Evolutionary conservation across 148 eudicot species (phyloP).

Genomic region (Cornus kousa): DNA sequence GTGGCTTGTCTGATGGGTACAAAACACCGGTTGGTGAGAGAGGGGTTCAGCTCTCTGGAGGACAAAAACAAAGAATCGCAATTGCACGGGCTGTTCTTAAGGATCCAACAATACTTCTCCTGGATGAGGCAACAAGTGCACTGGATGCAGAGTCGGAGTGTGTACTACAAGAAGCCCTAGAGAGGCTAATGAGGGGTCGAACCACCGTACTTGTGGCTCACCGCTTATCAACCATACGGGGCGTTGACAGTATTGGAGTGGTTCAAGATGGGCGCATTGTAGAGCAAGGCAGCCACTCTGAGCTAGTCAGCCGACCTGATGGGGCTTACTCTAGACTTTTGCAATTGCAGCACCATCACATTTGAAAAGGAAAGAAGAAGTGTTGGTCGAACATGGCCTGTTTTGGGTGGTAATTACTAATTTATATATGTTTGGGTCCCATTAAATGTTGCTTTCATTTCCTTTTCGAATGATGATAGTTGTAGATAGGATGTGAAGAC

Average conservation of each 20-base stretch:
- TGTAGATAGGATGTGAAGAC: too few species aligned
- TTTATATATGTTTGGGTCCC: conserved; percentile 16
- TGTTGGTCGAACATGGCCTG: conserved; percentile 8
- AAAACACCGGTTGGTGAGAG: conserved; percentile 88
- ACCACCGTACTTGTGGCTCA: conserved; percentile 92
- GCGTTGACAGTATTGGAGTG: conserved; percentile 80
- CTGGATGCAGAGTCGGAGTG: conserved; percentile 96
- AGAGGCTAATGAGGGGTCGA: conserved; percentile 93
- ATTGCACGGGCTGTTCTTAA: conserved; percentile 89
- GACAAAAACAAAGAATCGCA: conserved; percentile 91
- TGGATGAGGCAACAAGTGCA: conserved; percentile 97
- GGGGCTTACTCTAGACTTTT: conserved; percentile 92
- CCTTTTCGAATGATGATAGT: background rate
- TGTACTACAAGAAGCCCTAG: conserved; percentile 87
- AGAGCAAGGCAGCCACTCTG: conserved; percentile 89
- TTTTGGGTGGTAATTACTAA: background rate
- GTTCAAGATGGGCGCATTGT: conserved; percentile 93
- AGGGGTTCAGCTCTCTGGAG: conserved; percentile 96
- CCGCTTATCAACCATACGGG: conserved; percentile 83
- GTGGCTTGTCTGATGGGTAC: conserved; percentile 90
- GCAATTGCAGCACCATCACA: conserved; percentile 78
- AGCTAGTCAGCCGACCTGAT: conserved; percentile 73
- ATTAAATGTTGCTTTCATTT: conserved; percentile 30
- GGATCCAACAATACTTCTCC: conserved; percentile 74
- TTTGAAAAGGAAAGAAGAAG: conserved; percentile 27